phyloP scores from a whole-genome alignment of 441 rosid genomes.

The Sinapis alba region DNA sequence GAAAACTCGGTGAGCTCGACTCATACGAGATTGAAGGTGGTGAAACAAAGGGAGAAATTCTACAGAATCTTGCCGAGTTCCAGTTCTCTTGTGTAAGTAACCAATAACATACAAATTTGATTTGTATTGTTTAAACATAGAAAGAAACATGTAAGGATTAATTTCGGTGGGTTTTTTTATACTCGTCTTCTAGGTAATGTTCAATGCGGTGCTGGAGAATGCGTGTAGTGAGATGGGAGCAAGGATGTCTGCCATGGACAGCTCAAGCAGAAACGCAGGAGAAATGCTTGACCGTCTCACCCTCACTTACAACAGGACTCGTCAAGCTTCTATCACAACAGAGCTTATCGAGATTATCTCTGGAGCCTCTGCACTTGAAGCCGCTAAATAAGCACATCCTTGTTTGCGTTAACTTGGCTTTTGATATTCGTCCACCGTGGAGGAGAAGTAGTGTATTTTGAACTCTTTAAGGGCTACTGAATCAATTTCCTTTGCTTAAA shows the following conservation, averaged over 20 bases:
- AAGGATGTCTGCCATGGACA: conserved; percentile 99
- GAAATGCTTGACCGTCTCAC: conserved; percentile 96
- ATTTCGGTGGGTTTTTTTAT: neutral
- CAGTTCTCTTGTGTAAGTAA: conserved; percentile 95
- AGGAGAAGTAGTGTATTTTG: conserved; percentile 16
- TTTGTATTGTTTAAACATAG: neutral
- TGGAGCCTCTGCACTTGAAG: conserved; percentile 89
- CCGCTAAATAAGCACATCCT: conserved; percentile 30
- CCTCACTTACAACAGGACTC: conserved; percentile 95
- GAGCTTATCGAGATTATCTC: conserved; percentile 94
- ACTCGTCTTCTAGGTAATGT: conserved; percentile 55
- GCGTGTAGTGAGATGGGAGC: conserved; percentile 97
- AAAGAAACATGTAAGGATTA: conserved; percentile 1
- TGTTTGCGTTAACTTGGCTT: conserved; percentile 22
- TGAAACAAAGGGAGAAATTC: conserved; percentile 86
- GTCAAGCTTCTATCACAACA: conserved; percentile 94
- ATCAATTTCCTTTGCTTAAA: conserved; percentile 21
- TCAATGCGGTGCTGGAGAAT: conserved; percentile 88
- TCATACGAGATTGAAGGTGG: conserved; percentile 97
- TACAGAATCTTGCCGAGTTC: conserved; percentile 92
- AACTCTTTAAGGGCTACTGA: conserved; percentile 10
- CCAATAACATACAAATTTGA: neutral
- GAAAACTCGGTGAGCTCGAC: conserved; percentile 85
- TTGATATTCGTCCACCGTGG: conserved; percentile 16
- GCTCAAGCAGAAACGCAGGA: conserved; percentile 97